Evolutionary conservation across 1,284 basidiomycete genomes (phyloP), one percentile per base, ranked within the genome.

Genomic region (Leccinum variabile): DNA sequence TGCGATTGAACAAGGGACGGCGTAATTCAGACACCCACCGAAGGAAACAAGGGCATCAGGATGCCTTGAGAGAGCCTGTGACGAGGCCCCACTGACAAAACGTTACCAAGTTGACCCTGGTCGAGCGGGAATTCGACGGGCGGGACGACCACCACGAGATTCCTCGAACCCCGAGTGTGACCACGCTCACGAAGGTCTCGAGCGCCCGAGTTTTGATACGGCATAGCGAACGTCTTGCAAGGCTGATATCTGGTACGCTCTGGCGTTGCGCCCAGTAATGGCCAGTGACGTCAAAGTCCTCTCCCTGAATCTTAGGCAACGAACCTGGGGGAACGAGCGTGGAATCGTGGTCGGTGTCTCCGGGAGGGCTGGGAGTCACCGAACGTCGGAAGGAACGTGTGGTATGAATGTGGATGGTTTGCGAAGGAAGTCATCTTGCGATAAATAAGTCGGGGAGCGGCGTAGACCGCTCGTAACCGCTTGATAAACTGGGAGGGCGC

Each of bases 31-130:
- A 61, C 54, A 79, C 86, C 66, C 72, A 91, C 91, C 5, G 88
- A 90, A 46, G 90, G 84, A 70, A 88, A 86, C 44, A 92, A 78
- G 9, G 90, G 90, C 83, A 92, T 85, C 22, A 92, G 73, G 41
- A 89, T 79, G 16, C 91, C 90, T 66, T 88, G 85, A 35, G 84
- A 78, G 59, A 90, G 75, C 41, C 89, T 82, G 62, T 84, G 80
- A 28, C 80, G 75, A 37, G 89, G 86, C 2, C 88, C 88, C 14
- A 79, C 80, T 6, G 85, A 82, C 25, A 89, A 70, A 0, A 85
- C 85, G 59, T 84, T 82, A 1, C 86, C 86, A 30, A 88, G 79
- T 22, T 81, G 82, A 2, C 84, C 84, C 71, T 87, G 87, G 66
- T 87, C 84, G 46, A 84, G 80, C 5, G 81, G 74, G 52, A 92